A percentile compares a stretch with the other conserved stretches of the same genome.
Evolutionary conservation across 768 basidiomycete species (phyloP).

Genomic region (Austroboletus festivus): DNA sequence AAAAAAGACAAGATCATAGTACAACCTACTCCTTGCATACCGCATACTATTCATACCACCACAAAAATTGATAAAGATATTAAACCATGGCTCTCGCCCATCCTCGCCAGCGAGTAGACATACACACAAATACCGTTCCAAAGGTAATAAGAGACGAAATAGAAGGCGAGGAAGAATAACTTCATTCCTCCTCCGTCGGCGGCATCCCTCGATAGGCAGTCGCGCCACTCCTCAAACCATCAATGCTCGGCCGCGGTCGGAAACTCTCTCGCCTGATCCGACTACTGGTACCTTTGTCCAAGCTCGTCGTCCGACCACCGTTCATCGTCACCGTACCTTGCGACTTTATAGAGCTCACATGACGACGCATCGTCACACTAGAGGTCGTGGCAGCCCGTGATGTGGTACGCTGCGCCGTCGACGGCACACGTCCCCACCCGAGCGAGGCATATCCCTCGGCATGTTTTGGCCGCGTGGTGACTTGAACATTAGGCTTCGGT

Average conservation of each 20-base stretch:
- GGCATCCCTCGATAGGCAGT: conserved; percentile 23
- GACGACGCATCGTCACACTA: conserved; percentile 8
- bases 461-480: conserved; percentile 27
- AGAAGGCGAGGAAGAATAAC: neutral
- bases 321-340: conserved; percentile 10
- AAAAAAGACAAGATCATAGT: conserved; percentile 1
- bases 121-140: neutral
- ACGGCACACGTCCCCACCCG: conserved; percentile 37
- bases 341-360: conserved; percentile 11
- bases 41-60: conserved; percentile 5
- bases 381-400: conserved; percentile 20
- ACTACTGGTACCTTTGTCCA: conserved; percentile 52
- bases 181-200: conserved; percentile 27
- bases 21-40: neutral
- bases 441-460: conserved; percentile 24
- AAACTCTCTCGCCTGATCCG: conserved; percentile 74
- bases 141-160: conserved; percentile 1
- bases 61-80: conserved; percentile 27
- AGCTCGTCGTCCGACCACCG: conserved; percentile 9
- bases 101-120: conserved; percentile 23
- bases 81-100: neutral
- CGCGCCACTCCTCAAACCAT: conserved; percentile 31
- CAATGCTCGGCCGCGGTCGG: conserved; percentile 74
- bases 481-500: conserved; percentile 10
- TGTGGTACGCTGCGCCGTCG: conserved; percentile 28